These are phyloP conservation scores for Plasmodium sp. DNA, from an alignment of 169 alveolate species.

Conservation along the genomic window DNA sequence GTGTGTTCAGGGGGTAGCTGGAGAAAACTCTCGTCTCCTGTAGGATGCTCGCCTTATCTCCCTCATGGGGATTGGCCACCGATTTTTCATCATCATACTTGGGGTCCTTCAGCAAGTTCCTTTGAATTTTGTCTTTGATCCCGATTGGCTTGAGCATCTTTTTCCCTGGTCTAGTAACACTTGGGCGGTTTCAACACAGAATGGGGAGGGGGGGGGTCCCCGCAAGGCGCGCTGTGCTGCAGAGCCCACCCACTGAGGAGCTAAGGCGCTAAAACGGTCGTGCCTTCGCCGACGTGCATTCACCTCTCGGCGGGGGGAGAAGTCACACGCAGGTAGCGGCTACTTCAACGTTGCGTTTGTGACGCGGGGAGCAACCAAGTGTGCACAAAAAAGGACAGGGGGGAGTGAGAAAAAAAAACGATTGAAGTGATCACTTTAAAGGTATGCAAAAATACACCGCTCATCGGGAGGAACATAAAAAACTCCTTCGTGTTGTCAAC, in stretches of 20 bases:
- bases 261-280: neutral
- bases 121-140: constrained; percentile 56
- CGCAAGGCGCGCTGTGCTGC: neutral
- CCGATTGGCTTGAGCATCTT: constrained; percentile 45
- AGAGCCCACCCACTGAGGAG: neutral
- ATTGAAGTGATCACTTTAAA: neutral
- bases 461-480: neutral
- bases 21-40: constrained; percentile 92
- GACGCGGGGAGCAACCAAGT: no score
- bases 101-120: constrained; percentile 20
- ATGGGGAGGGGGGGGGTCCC: neutral
- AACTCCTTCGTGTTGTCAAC: neutral
- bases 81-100: constrained; percentile 53
- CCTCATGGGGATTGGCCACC: constrained; percentile 73
- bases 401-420: neutral
- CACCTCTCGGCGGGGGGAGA: neutral
- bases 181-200: neutral
- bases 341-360: no score
- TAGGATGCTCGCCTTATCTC: constrained; percentile 88
- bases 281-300: neutral
- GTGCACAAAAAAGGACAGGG: no score
- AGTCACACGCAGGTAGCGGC: no score
- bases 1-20: constrained; percentile 87
- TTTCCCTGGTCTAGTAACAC: neutral
- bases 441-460: neutral